Base-by-base conservation (phyloP, 2,329 filamentous ascomycete species). In the Stagonosporopsis cucurbitacearum region DNA sequence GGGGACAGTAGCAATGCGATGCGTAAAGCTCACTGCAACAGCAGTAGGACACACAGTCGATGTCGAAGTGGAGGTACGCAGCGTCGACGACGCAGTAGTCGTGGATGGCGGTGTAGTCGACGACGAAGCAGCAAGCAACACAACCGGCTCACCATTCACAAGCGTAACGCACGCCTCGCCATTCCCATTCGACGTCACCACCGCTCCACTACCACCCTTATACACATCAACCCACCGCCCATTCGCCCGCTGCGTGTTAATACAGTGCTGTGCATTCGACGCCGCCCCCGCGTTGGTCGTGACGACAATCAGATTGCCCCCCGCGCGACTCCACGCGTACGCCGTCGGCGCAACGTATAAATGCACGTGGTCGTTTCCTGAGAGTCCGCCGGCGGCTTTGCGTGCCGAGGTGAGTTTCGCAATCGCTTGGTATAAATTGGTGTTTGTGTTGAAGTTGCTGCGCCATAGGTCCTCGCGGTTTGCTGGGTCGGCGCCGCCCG, bases 261-360 rank as follows among this genome's bases (percentile, higher is more conserved):
- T 78, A 63, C 80, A 82, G 60, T 79, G 67, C 30, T 76, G 68
- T 4, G 65, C 69, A 32, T 69, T 76, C 20, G 71, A 75, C 1
- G 73, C 75, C 35, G 67, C 64, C 3, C 80, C 79, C 15, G 73
- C 67, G 51, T 81, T 82, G 40, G 75, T 78, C 2, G 79, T 82
- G 33, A 81, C 66, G 6, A 79, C 80, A 42, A 82, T 68, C 15
- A 82, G 70, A 40, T 77, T 74, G 7, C 80, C 79, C 12, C 70
- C 72, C 0, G 73, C 78, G 15, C 80, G 76, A 53, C 76, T 77
- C 73, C 78, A 82, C 2, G 78, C 79, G 57, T 82, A 82, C 0
- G 75, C 79, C 12, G 72, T 77, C 40, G 67, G 60, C 7, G 73
- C 70, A 0, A 78, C 75, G 55, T 80, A 78, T 2, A 82, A 59